These are phyloP conservation scores for Dianthus caryophyllus DNA, from an alignment of 148 eudicot species.

Conservation along the genomic window DNA sequence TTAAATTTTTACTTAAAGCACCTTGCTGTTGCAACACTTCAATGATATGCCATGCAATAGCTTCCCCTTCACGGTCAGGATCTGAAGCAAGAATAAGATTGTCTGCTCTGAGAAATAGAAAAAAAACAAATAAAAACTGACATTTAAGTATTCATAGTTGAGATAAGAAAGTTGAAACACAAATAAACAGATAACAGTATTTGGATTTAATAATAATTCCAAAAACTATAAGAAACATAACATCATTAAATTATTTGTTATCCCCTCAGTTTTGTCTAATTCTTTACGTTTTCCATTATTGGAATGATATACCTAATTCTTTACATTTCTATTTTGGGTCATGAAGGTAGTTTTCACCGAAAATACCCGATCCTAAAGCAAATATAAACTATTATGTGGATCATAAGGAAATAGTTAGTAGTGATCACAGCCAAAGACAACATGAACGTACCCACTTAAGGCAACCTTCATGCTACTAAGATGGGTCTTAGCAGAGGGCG, in stretches of 20 bases:
- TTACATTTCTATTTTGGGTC: too few species aligned
- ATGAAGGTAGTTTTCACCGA: too few species aligned
- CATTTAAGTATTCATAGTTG: not conserved
- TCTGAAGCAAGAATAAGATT: slow-evolving; percentile 97
- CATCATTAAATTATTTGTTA: not conserved
- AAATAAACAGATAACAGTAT: not conserved
- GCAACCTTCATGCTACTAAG: slow-evolving; percentile 94
- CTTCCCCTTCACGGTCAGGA: slow-evolving; percentile 99
- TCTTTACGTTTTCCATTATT: too few species aligned
- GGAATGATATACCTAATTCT: too few species aligned
- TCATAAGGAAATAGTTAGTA: too few species aligned
- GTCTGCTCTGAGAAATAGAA: slow-evolving; percentile 65
- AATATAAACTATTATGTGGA: too few species aligned
- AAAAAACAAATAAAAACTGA: slow-evolving; percentile 28
- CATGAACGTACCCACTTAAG: slow-evolving; percentile 58
- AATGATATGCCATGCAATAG: slow-evolving; percentile 96
- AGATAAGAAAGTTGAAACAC: not conserved
- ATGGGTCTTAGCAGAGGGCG: slow-evolving; percentile 93
- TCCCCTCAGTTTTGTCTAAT: too few species aligned
- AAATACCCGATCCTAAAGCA: too few species aligned
- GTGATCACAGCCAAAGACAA: not conserved
- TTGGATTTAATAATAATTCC: not conserved
- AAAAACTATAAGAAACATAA: not conserved
- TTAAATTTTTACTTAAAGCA: slow-evolving; percentile 52
- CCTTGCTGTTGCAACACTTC: slow-evolving; percentile 91